phyloP scores from a whole-genome alignment of 805 yeast species.

The Candida cerambycidarum region DNA sequence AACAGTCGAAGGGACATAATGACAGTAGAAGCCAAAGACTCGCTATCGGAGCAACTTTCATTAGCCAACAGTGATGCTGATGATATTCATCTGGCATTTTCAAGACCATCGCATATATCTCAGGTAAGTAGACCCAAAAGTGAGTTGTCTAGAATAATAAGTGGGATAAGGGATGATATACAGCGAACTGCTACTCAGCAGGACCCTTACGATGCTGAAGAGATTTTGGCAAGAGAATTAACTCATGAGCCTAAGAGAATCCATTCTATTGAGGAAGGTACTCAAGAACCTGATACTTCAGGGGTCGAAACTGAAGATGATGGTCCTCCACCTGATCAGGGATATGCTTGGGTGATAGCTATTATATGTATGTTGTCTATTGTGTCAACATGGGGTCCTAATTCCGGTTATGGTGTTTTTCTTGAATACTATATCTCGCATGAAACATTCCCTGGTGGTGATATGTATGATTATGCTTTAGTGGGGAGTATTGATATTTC shows the following conservation, averaged over 20 bases:
- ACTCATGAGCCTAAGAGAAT: slow-evolving; percentile 3
- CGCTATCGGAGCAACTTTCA: too few species aligned
- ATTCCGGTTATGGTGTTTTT: slow-evolving; percentile 58
- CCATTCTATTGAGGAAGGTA: neutral
- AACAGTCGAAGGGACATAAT: too few species aligned
- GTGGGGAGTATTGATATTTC: slow-evolving; percentile 52
- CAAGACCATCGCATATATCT: neutral
- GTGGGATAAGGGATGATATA: slow-evolving; percentile 7
- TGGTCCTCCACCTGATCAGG: slow-evolving; percentile 41
- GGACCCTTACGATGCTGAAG: slow-evolving; percentile 4
- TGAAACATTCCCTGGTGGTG: slow-evolving; percentile 39
- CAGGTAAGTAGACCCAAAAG: slow-evolving; percentile 3
- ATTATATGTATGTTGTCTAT: slow-evolving; percentile 48
- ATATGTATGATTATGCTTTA: slow-evolving; percentile 48
- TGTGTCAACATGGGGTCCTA: slow-evolving; percentile 59
- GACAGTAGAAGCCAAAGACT: too few species aligned
- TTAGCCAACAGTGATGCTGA: neutral
- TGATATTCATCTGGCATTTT: neutral
- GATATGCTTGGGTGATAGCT: slow-evolving; percentile 54
- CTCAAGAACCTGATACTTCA: neutral
- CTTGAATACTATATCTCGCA: slow-evolving; percentile 47
- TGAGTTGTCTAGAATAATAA: slow-evolving; percentile 5
- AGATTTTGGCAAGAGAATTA: slow-evolving; percentile 1
- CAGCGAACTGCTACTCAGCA: neutral
- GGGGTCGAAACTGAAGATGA: neutral